Evolutionary conservation across 208 protist species (phyloP), one percentile per base, ranked within the genome.

Genomic region (Tritrichomonas musculus): DNA sequence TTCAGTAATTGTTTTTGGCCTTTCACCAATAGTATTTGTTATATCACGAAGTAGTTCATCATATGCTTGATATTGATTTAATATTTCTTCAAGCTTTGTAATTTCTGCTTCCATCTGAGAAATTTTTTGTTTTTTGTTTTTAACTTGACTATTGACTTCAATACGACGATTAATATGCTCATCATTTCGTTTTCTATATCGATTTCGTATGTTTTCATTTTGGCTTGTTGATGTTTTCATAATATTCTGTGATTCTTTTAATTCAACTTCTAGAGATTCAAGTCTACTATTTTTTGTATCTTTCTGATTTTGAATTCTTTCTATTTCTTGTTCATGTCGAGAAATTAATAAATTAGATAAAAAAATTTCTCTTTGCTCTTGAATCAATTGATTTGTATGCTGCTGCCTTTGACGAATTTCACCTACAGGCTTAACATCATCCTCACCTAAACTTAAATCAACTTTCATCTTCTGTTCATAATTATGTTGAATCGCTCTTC

Each of bases 391-490:
- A 4, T 30, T 82, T 50, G 73, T 82, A 82, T 82, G 73, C 22
- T 82, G 73, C 30, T 82, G 73, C 49, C 73, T 82, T 82, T 82
- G 73, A 25, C 73, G 30, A 36, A 82, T 47, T 82, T 82, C 73
- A 30, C 33, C 41, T 11, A 82, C 73, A 50, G 33, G 33, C 30
- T 82, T 82, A 41, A 82, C 41, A n/a, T 82, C 73, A 30, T 30
- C 41, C 47, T 82, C 73, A 47, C 49, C 41, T 25, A n/a, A 30
- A 30, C 49, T 50, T 27, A 47, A 30, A 50, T 30, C 33, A n/a
- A 39, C 4, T 50, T 39, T 49, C 17, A 82, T 47, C 49, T 82
- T 82, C 9, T 82, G 8, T 30, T 82, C 73, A 47, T 47, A 47
- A 47, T 27, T 44, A 30, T 82, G 20, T 82, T 41, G 8, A 44